These are phyloP conservation scores for Penicillium pancosmium DNA, from an alignment of 495 filamentous ascomycete species.

Conservation along the genomic window DNA sequence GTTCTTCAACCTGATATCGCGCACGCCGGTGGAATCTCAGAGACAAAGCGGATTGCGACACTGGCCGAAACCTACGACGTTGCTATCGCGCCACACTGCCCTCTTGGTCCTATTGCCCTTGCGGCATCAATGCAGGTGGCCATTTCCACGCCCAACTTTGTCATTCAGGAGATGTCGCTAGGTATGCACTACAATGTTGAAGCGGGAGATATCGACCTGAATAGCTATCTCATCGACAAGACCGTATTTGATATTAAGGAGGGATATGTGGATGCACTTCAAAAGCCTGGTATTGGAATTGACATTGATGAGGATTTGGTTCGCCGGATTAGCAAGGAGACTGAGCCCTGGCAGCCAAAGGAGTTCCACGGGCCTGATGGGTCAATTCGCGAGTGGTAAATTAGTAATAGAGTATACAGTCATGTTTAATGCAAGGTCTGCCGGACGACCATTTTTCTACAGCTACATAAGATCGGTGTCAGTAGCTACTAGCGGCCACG, in stretches of 20 bases:
- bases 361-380: slow-evolving; percentile 74
- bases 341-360: slow-evolving; percentile 60
- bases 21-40: slow-evolving; percentile 79
- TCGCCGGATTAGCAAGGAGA: slow-evolving; percentile 53
- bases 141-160: slow-evolving; percentile 69
- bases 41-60: slow-evolving; percentile 68
- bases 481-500: too few relatives aligned
- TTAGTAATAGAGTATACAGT: slow-evolving; percentile 53
- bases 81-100: slow-evolving; percentile 77
- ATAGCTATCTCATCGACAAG: slow-evolving; percentile 67
- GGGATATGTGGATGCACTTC: slow-evolving; percentile 67
- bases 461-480: too few relatives aligned
- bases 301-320: slow-evolving; percentile 73
- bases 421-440: neutral
- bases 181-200: slow-evolving; percentile 81
- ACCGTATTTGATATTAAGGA: slow-evolving; percentile 65
- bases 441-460: too few relatives aligned
- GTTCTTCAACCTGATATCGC: slow-evolving; percentile 78
- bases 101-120: slow-evolving; percentile 74
- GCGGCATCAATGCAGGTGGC: slow-evolving; percentile 75
- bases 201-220: slow-evolving; percentile 64
- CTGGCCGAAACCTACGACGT: slow-evolving; percentile 83
- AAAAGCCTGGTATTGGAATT: slow-evolving; percentile 71
- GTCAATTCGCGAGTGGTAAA: slow-evolving; percentile 77
- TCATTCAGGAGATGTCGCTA: slow-evolving; percentile 80